phyloP scores from a whole-genome alignment of 352 stramenopile species.

The Phytophthora quininea region DNA sequence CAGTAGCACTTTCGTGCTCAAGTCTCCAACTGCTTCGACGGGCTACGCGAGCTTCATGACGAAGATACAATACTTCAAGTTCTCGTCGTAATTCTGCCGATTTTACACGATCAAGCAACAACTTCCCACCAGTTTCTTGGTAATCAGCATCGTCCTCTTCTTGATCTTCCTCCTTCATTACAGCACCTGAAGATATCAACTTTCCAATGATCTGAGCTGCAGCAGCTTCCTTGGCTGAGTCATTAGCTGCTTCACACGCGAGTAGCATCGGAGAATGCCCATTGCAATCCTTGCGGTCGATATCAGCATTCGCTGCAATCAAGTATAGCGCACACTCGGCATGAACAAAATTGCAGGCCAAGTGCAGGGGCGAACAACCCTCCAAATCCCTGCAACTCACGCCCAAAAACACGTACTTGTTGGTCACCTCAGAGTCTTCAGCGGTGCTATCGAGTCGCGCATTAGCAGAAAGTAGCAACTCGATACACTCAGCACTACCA shows the following conservation, averaged over 20 bases:
- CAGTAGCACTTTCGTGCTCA: slow-evolving; percentile 11
- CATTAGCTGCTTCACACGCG: slow-evolving; percentile 56
- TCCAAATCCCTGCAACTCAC: slow-evolving; percentile 56
- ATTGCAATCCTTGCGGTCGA: slow-evolving; percentile 37
- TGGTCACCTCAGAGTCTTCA: not conserved
- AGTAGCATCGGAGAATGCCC: slow-evolving; percentile 48
- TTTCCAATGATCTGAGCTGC: slow-evolving; percentile 59
- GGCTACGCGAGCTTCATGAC: slow-evolving; percentile 32
- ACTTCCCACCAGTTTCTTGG: not conserved
- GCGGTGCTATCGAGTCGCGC: slow-evolving; percentile 39
- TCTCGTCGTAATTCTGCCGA: slow-evolving; percentile 56
- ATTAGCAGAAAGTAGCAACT: slow-evolving; percentile 64
- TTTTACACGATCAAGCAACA: slow-evolving; percentile 58
- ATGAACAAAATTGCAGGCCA: slow-evolving; percentile 44
- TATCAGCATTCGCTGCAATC: slow-evolving; percentile 58
- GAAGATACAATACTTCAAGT: slow-evolving; percentile 63
- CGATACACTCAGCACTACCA: slow-evolving; percentile 57
- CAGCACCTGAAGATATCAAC: slow-evolving; percentile 43
- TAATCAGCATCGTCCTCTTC: not conserved
- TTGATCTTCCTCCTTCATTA: slow-evolving; percentile 24
- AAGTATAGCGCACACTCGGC: slow-evolving; percentile 65
- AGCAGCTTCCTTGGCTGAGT: slow-evolving; percentile 25
- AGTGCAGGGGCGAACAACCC: slow-evolving; percentile 61
- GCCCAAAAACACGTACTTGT: slow-evolving; percentile 59
- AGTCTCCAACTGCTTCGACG: slow-evolving; percentile 12